Conservation (phyloP, 345 rosid genomes). For the Pugionium dolabratum region DNA sequence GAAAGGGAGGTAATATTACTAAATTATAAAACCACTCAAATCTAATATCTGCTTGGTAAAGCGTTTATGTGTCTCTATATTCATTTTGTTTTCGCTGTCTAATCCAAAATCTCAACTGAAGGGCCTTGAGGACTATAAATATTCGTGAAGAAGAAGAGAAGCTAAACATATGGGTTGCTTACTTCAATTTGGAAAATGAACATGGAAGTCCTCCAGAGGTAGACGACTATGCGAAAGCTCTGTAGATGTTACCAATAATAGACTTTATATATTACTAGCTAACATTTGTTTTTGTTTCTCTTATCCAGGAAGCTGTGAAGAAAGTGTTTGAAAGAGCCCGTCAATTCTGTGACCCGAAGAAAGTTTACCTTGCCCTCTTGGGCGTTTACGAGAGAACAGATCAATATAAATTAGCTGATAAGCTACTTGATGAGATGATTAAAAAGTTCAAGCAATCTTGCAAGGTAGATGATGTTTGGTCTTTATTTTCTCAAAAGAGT, state of each 20-base stretch:
- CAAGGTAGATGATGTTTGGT: slow-evolving; percentile 58
- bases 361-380: slow-evolving; percentile 76
- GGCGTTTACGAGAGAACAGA: slow-evolving; percentile 83
- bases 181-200: slow-evolving; percentile 90
- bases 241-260: slow-evolving; percentile 9
- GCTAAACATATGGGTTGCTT: slow-evolving; percentile 95
- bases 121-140: slow-evolving; percentile 89
- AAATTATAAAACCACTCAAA: not conserved
- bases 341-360: slow-evolving; percentile 83
- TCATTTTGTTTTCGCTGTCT: slow-evolving; percentile 13
- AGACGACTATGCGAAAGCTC: slow-evolving; percentile 10
- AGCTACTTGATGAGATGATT: slow-evolving; percentile 70
- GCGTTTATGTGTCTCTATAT: not conserved
- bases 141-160: slow-evolving; percentile 90
- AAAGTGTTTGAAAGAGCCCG: slow-evolving; percentile 85
- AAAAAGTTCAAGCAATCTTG: slow-evolving; percentile 91
- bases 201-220: slow-evolving; percentile 97
- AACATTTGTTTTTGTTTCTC: slow-evolving; percentile 28
- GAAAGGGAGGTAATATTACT: slow-evolving; percentile 5
- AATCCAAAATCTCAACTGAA: slow-evolving; percentile 39
- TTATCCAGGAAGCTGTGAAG: slow-evolving; percentile 74
- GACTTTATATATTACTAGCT: slow-evolving; percentile 3
- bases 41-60: slow-evolving; percentile 14
- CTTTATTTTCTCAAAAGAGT: not conserved
- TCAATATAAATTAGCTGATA: slow-evolving; percentile 70